Evolutionary conservation across 306 rosid genomes (phyloP).

Genomic region (Malus sylvestris): DNA sequence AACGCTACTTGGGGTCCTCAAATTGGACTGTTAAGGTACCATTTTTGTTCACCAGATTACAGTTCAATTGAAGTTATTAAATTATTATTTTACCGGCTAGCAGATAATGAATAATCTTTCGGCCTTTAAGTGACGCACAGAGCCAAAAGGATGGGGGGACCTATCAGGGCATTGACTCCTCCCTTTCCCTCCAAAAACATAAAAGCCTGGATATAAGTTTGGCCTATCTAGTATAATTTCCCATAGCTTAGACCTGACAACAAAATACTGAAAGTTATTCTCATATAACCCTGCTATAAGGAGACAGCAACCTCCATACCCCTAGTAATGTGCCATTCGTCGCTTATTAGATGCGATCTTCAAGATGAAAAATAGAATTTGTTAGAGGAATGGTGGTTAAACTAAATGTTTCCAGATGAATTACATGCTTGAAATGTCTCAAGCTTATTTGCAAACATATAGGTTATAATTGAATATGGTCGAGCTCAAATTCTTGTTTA

Average conservation of each 20-base stretch:
- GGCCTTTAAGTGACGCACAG: background rate
- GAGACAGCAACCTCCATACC: background rate
- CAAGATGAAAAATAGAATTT: too few species aligned
- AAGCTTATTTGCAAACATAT: background rate
- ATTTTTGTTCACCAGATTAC: background rate
- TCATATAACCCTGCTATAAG: background rate
- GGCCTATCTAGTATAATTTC: background rate
- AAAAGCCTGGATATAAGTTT: background rate
- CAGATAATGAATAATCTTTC: background rate
- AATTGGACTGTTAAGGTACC: constrained; percentile 89
- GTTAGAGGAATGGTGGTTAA: background rate
- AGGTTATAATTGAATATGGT: too few species aligned
- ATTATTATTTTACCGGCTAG: background rate
- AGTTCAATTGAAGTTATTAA: background rate
- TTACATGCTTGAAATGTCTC: background rate
- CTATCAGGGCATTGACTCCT: background rate
- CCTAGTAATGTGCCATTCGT: background rate
- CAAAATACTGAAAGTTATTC: background rate
- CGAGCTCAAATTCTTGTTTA: background rate
- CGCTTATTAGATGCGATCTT: background rate
- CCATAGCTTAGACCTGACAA: background rate
- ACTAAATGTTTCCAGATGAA: background rate
- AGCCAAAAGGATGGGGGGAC: background rate
- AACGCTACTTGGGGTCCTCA: constrained; percentile 77
- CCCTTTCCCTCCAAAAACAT: background rate